A percentile compares a stretch with the other conserved stretches of the same genome.
phyloP scores from a whole-genome alignment of 2,329 filamentous ascomycete genomes.

The Cordyceps tenuipes region DNA sequence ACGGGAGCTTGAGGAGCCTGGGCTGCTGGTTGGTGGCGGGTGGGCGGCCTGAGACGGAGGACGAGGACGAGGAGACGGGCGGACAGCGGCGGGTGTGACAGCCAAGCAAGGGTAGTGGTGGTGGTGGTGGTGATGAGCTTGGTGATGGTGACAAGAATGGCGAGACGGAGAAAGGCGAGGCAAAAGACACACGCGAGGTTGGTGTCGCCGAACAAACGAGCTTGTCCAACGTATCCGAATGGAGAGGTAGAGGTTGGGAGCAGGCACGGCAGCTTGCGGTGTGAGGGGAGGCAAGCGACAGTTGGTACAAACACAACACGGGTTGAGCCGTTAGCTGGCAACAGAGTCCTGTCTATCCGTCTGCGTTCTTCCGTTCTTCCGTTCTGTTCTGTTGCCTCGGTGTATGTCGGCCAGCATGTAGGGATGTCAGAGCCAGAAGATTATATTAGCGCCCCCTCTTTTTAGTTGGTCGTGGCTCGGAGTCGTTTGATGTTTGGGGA shows the following conservation, averaged over 20 bases:
- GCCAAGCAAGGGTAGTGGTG: not conserved
- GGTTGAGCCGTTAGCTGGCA: slow-evolving; percentile 5
- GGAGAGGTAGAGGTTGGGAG: no score
- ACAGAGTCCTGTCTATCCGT: not conserved
- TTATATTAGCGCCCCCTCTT: slow-evolving; percentile 3
- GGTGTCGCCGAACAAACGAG: not conserved
- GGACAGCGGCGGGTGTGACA: not conserved
- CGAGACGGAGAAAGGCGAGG: not conserved
- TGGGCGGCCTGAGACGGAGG: not conserved
- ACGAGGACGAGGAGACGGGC: not conserved
- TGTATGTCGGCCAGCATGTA: no score
- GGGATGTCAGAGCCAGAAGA: not conserved
- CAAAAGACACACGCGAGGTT: not conserved
- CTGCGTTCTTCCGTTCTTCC: not conserved
- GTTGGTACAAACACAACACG: not conserved
- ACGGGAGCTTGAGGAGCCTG: not conserved
- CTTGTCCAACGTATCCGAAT: not conserved
- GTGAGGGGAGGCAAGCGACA: not conserved
- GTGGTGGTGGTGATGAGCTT: no score
- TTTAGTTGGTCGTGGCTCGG: not conserved
- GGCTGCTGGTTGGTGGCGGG: not conserved
- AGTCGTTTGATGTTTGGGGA: slow-evolving; percentile 6
- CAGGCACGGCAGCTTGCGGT: not conserved
- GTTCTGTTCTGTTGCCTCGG: no score
- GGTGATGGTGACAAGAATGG: no score